Evolutionary conservation across 345 rosid genomes (phyloP), one percentile per base, ranked within the genome.

Genomic region (Geranium brycei): DNA sequence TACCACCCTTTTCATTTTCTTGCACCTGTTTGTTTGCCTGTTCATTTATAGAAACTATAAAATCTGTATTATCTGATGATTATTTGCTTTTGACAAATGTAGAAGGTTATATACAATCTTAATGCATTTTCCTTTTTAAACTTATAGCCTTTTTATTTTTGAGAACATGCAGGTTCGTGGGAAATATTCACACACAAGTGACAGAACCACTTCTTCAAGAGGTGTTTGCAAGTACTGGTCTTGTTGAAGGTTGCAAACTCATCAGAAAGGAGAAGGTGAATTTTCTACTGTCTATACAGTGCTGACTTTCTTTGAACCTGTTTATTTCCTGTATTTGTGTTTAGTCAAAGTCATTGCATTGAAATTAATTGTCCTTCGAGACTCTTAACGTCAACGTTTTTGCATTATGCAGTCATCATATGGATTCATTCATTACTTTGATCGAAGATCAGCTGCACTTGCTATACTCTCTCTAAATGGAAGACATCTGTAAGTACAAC

Each of bases 121-220:
- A 63, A 17, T 79, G 53, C 19, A 59, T 55, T 75, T 65, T 53
- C 62, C 32, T 57, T 71, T 64, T 65, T 11, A 73, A 76, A 68
- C 57, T 69, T 79, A 64, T 66, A 67, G 75, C 70, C 74, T 76
- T 57, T 76, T 68, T 61, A 61, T 69, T 73, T 76, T 66, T 82
- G 83, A 69, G 73, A 76, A 80, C 78, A 66, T 70, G 81, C 86
- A 93, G 96, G 78, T 93, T 88, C 70, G 97, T 90, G 63, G 99
- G 97, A 56, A 86, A 93, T 75, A 86, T 93, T 65, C 99, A 89
- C 63, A 73, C 83, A 38, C 95, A 88, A 71, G 99, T 90, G 68
- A 90, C 99, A 5, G 95, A 93, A 66, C 95, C 91, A 62, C 92
- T 90, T 74, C 85, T 93, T n/a, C 95, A 87, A 72, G 97, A 93